Evolutionary conservation across 441 rosid species (phyloP).

Genomic region (Gossypium schwendimanii): DNA sequence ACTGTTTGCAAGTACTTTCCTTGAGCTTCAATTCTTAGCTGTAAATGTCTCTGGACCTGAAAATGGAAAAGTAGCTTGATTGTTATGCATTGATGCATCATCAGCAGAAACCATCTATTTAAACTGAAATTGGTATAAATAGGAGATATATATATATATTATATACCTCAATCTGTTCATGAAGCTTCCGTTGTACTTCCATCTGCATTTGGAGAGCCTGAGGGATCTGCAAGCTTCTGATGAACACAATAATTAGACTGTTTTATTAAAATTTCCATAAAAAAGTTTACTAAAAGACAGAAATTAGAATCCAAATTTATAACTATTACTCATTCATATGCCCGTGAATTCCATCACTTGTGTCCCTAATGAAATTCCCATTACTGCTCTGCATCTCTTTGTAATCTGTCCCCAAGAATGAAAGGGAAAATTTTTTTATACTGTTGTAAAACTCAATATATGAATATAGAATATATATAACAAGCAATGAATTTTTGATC

Average conservation of each 20-base stretch:
- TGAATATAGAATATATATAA: background rate
- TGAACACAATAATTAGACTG: slow-evolving; percentile 17
- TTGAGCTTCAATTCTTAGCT: slow-evolving; percentile 94
- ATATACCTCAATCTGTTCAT: slow-evolving; percentile 85
- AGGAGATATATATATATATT: background rate
- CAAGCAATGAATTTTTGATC: background rate
- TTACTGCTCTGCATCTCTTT: slow-evolving; percentile 47
- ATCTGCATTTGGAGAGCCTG: slow-evolving; percentile 82
- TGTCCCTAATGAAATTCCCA: slow-evolving; percentile 19
- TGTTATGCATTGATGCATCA: background rate
- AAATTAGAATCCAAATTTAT: background rate
- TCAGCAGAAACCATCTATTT: background rate
- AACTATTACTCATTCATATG: slow-evolving; percentile 62
- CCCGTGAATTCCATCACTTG: slow-evolving; percentile 31
- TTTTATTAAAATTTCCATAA: background rate
- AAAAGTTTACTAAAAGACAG: background rate
- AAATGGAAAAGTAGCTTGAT: slow-evolving; percentile 18
- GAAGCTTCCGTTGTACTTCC: slow-evolving; percentile 91
- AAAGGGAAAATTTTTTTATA: slow-evolving; percentile 15
- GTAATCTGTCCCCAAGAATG: slow-evolving; percentile 36
- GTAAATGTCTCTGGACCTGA: slow-evolving; percentile 93
- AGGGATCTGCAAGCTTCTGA: slow-evolving; percentile 62
- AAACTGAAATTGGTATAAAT: background rate
- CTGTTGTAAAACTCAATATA: slow-evolving; percentile 5
- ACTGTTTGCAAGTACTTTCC: slow-evolving; percentile 88